phyloP scores from a whole-genome alignment of 192 early-diverging fungal species.

The Thamnidium elegans region DNA sequence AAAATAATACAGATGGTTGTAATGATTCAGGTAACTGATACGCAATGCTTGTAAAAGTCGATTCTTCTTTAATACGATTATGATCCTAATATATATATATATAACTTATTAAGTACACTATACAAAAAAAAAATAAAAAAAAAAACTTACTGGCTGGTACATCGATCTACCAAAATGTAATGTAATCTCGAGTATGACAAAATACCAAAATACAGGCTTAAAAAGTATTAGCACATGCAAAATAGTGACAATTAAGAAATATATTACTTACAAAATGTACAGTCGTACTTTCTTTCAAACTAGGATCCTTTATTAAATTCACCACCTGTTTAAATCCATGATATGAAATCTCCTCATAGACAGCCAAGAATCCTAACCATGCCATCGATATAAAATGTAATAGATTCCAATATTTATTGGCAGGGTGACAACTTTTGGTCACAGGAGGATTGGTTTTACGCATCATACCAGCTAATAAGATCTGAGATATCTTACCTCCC shows the following conservation, averaged over 20 bases:
- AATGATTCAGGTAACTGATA: neutral
- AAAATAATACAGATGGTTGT: neutral
- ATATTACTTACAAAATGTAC: slow-evolving; percentile 20
- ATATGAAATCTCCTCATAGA: slow-evolving; percentile 34
- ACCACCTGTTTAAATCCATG: slow-evolving; percentile 1
- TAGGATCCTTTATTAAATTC: slow-evolving; percentile 10
- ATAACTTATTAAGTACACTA: neutral
- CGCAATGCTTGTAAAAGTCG: slow-evolving; percentile 1
- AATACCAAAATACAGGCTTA: slow-evolving; percentile 55
- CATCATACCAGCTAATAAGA: neutral
- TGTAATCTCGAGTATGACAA: slow-evolving; percentile 48
- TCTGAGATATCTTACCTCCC: neutral
- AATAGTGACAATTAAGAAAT: neutral
- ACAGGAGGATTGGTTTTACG: neutral
- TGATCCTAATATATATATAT: neutral
- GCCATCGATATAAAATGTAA: slow-evolving; percentile 47
- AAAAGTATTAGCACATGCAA: neutral
- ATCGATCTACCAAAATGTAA: slow-evolving; percentile 44
- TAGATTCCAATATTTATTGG: slow-evolving; percentile 50
- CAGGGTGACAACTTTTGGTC: slow-evolving; percentile 18
- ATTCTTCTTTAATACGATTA: neutral
- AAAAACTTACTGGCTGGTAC: slow-evolving; percentile 40
- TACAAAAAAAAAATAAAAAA: neutral
- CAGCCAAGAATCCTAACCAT: slow-evolving; percentile 39
- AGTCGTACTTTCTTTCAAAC: neutral